phyloP scores from a whole-genome alignment of 2,329 filamentous ascomycete species.

The Aspergillus hiratsukae region DNA sequence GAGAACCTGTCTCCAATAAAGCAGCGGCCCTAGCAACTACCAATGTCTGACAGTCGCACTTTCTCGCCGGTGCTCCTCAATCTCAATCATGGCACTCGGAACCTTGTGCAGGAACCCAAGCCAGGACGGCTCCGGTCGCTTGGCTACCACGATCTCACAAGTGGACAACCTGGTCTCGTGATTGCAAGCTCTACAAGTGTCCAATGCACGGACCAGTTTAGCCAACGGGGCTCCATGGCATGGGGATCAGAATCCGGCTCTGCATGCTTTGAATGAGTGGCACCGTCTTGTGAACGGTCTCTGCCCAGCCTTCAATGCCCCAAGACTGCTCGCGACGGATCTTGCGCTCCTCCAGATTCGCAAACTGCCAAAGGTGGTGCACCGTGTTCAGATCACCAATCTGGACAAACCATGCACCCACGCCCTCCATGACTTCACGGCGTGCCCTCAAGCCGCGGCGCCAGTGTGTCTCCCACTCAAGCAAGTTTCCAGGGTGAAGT shows the following conservation, averaged over 20 bases:
- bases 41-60: neutral
- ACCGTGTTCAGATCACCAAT: slow-evolving; percentile 97
- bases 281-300: slow-evolving; percentile 97
- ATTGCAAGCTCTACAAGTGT: slow-evolving; percentile 3
- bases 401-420: slow-evolving; percentile 97
- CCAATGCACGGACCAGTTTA: slow-evolving; percentile 38
- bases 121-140: neutral
- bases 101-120: neutral
- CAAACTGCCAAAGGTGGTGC: slow-evolving; percentile 98
- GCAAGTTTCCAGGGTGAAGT: slow-evolving; percentile 86
- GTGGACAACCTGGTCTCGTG: slow-evolving; percentile 1
- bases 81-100: neutral
- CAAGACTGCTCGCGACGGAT: slow-evolving; percentile 89
- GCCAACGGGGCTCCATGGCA: slow-evolving; percentile 93
- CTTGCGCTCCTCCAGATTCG: slow-evolving; percentile 90
- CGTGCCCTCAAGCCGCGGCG: slow-evolving; percentile 83
- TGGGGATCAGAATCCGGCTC: slow-evolving; percentile 85
- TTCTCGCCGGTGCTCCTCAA: neutral
- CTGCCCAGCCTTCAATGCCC: slow-evolving; percentile 90
- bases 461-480: slow-evolving; percentile 99
- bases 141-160: neutral
- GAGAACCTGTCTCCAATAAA: neutral
- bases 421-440: slow-evolving; percentile 96
- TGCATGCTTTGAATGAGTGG: slow-evolving; percentile 96
- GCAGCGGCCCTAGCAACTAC: neutral